A percentile compares a stretch with the other conserved stretches of the same genome.
Conservation (phyloP, 169 alveolate species). For the Cryptosporidium andersoni region DNA sequence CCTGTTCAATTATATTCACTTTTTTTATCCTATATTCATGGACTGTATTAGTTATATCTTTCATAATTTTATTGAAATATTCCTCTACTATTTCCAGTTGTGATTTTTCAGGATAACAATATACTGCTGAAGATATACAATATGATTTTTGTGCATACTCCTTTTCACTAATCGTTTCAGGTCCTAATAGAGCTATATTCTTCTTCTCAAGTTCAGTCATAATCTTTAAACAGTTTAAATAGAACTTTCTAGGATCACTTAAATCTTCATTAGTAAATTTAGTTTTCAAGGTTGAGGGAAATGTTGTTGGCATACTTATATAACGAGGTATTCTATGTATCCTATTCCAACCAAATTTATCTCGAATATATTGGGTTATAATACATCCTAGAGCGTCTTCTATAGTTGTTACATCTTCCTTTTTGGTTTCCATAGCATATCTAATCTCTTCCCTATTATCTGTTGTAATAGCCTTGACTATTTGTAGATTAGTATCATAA, state of each 20-base stretch:
- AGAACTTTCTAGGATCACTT: slow-evolving; percentile 58
- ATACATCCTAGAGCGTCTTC: slow-evolving; percentile 42
- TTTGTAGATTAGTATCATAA: too few species aligned
- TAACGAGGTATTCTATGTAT: slow-evolving; percentile 52
- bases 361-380: slow-evolving; percentile 53
- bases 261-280: slow-evolving; percentile 17
- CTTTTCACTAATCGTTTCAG: slow-evolving; percentile 28
- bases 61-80: slow-evolving; percentile 22
- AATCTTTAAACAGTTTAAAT: slow-evolving; percentile 33
- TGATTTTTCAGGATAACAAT: slow-evolving; percentile 57
- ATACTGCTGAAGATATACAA: slow-evolving; percentile 70
- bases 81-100: slow-evolving; percentile 27
- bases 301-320: slow-evolving; percentile 46
- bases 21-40: slow-evolving; percentile 14
- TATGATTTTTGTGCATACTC: slow-evolving; percentile 34
- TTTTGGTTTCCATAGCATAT: slow-evolving; percentile 38
- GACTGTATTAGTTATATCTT: slow-evolving; percentile 18
- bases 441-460: slow-evolving; percentile 52
- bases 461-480: not conserved
- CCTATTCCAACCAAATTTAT: slow-evolving; percentile 56
- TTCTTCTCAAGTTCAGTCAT: slow-evolving; percentile 13
- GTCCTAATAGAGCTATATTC: slow-evolving; percentile 10
- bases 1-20: slow-evolving; percentile 3
- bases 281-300: slow-evolving; percentile 14
- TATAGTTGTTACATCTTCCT: slow-evolving; percentile 35